Evolutionary conservation across 163 green algal genomes (phyloP), one percentile per base, ranked within the genome.

Genomic region (Chlorella variabilis): DNA sequence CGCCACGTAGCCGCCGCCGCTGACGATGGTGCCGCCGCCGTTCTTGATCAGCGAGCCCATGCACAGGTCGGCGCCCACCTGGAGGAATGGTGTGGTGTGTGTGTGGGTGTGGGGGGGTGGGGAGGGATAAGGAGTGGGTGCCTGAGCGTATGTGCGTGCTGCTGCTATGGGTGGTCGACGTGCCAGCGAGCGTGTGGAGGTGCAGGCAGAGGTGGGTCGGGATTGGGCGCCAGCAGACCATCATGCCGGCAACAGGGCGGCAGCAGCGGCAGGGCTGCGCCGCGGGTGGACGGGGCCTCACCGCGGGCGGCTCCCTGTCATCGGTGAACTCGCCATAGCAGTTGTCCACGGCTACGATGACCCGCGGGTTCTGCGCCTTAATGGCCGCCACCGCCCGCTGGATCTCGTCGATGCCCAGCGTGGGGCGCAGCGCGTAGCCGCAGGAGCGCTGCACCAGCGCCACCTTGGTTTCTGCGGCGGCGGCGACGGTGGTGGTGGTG

Each of bases 321-420:
- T 98, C 95, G 1, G 96, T 96, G 87, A 98, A 98, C 88, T 99
- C 96, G 2, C 96, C 96, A 65, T 98, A 99, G 92, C 96, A 99
- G 86, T 99, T 99, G 89, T 99, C 96, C 49, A 99, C 96, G 21
- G 93, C 85, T 20, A 99, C 89, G 13, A 97, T 78, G 45, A 83
- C 93, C 17, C 83, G 73, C 0, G 92, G 89, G 78, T 95, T 89
- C 66, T 88, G 78, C 18, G 75, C 84, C 80, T 94, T 95, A 79
- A 96, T 87, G 15, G 92, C 75, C 36, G 85, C 23, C 34, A 97
- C 86, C 0, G 87, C 90, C 29, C 70, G 63, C 33, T 68, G 78
- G 65, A 98, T 96, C 34, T 98, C 93, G 4, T 79, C 84, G n/a
- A 98, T 93, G 27, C 75, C 90, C 51, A 98, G 88, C 21, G 96